These are phyloP conservation scores for Paspalum vaginatum DNA, from an alignment of 176 grass and related monocot species.

Conservation along the genomic window DNA sequence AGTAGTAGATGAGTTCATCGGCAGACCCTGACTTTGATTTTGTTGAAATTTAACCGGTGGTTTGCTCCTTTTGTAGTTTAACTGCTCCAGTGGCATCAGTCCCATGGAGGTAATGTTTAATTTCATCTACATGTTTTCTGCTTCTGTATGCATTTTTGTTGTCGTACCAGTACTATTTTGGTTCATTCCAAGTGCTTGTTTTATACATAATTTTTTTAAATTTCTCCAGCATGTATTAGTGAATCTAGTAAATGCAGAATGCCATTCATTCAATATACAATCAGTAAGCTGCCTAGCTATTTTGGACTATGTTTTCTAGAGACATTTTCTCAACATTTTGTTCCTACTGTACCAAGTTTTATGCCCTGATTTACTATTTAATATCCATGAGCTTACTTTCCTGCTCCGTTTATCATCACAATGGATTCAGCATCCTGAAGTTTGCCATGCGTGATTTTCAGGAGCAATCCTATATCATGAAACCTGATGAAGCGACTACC, in stretches of 20 bases:
- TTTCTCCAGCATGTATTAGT: not conserved
- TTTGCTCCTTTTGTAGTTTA: constrained; percentile 69
- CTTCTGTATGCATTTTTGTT: not conserved
- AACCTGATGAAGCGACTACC: constrained; percentile 56
- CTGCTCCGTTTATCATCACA: constrained; percentile 11
- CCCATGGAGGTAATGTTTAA: constrained; percentile 67
- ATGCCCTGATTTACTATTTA: constrained; percentile 9
- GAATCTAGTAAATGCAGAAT: not conserved
- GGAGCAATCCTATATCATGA: constrained; percentile 92
- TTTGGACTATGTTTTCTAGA: not conserved
- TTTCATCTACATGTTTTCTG: constrained; percentile 5
- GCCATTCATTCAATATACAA: not conserved
- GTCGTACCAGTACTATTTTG: not conserved
- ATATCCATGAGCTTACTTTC: not conserved
- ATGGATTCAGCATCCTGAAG: constrained; percentile 5
- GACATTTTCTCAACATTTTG: not conserved
- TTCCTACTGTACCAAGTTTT: constrained; percentile 1
- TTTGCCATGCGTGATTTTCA: constrained; percentile 43
- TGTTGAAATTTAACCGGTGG: constrained; percentile 13
- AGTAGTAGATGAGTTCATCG: not conserved
- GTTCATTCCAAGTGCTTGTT: constrained; percentile 11
- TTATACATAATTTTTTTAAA: not conserved
- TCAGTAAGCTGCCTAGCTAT: not conserved
- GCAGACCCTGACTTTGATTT: constrained; percentile 7
- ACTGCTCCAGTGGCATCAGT: constrained; percentile 72